Percentiles rank a stretch among this genome's conserved stretches.
phyloP scores from a whole-genome alignment of 805 yeast genomes.

The Sungouiozyma ichnusensis region DNA sequence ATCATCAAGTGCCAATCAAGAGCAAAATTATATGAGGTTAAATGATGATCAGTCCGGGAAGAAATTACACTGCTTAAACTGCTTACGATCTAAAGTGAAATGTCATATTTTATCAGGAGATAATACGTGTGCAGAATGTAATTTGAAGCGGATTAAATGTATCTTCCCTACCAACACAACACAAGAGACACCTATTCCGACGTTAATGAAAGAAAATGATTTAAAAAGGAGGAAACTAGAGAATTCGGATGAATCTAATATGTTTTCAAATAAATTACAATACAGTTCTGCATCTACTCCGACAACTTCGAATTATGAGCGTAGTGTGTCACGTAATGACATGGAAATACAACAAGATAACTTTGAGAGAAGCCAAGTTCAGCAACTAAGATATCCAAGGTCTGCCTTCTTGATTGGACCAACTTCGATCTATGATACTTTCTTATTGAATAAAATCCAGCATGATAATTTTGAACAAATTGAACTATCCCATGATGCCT shows the following conservation, averaged over 20 bases:
- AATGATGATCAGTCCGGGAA: neutral
- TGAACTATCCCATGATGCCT: conserved; percentile 52
- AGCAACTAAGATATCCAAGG: conserved; percentile 63
- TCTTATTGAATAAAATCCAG: conserved; percentile 52
- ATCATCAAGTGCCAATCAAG: conserved; percentile 1
- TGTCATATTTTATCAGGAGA: neutral
- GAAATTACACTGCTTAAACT: neutral
- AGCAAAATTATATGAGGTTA: neutral
- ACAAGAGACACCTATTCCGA: neutral
- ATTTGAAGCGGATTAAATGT: neutral
- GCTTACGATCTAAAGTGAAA: neutral
- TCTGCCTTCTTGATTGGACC: conserved; percentile 86
- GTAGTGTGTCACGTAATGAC: neutral
- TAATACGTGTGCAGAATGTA: neutral
- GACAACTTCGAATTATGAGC: neutral
- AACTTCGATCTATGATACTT: conserved; percentile 71
- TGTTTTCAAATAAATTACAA: neutral
- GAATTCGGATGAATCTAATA: neutral
- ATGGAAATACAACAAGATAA: neutral
- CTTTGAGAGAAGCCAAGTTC: neutral
- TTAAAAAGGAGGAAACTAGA: neutral
- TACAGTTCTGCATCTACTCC: neutral
- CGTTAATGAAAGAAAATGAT: neutral
- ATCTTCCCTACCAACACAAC: neutral
- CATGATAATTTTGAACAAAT: conserved; percentile 72